A percentile compares a stretch with the other conserved stretches of the same genome.
phyloP scores from a whole-genome alignment of 2,329 filamentous ascomycete species.

The Penicillium sp. region DNA sequence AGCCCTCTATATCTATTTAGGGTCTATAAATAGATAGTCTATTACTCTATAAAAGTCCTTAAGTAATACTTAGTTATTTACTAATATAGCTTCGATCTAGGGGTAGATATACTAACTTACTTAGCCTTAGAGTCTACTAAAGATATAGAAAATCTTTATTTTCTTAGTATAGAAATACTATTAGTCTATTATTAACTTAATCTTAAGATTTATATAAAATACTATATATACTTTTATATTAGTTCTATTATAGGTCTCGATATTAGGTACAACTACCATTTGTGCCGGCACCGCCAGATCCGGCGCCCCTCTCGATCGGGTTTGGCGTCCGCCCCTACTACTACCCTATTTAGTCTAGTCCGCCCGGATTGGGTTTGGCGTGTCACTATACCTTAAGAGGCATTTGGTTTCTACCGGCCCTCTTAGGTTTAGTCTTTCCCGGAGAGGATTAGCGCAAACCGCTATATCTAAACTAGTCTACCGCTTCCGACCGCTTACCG shows the following conservation, averaged over 20 bases:
- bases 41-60: no score
- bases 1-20: no score
- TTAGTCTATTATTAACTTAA: no score
- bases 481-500: constrained; percentile 3
- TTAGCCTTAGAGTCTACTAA: no score
- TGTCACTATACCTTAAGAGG: constrained; percentile 3
- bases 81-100: no score
- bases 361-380: constrained; percentile 5
- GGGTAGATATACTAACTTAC: no score
- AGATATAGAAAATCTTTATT: no score
- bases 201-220: no score
- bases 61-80: no score
- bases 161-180: no score
- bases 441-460: constrained; percentile 2
- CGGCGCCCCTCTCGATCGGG: constrained; percentile 5
- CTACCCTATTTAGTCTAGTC: constrained; percentile 4
- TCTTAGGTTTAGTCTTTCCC: constrained; percentile 3
- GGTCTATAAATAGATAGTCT: background rate
- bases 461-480: constrained; percentile 4
- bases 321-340: constrained; percentile 3
- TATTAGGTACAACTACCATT: constrained; percentile 5
- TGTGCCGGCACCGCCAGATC: constrained; percentile 5
- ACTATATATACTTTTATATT: no score
- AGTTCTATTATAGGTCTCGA: no score
- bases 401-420: background rate